Evolutionary conservation across 108 stramenopile genomes (phyloP), one percentile per base, ranked within the genome.

Genomic region (Skeletonema menzelii): DNA sequence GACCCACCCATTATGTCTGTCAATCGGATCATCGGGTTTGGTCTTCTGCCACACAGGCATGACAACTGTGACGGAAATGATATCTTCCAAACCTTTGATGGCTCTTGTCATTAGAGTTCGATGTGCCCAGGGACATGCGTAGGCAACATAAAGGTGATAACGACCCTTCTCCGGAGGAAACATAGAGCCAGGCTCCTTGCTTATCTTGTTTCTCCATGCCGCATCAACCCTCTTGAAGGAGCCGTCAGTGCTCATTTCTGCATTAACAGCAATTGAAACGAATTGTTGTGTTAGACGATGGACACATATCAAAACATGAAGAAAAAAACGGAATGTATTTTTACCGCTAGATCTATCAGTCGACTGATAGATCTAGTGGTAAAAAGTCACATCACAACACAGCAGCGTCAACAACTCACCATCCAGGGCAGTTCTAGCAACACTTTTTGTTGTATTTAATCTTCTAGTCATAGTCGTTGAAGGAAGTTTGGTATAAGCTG

Each of bases 1-100:
- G 17, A 88, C 82, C 97, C 98, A 99, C 15, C 98, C 98, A 35
- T 74, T 81, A 74, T 99, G 98, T 56, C 73, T 65, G 69, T 98
- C 96, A 34, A 61, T 69, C 13, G 85, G 82, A 65, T 92, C 86
- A 12, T 86, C 71, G 1, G 96, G 91, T 32, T 84, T 88, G 8
- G 97, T 98, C 24, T 73, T 77, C 24, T 86, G 87, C 94, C 95
- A 96, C 1, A 87, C 87, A 1, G 97, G 95, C 79, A 94, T 88
- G 27, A 92, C 91, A 62, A 87, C 68, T 0, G 93, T 94, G 44
- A 94, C 83, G 20, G 85, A 86, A 44, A 98, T 82, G 56, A 93
- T 87, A 70, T 95, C 89, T 59, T 98, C 84, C 24, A 99, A 80
- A 12, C 97, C 97, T 56, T 97, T 95, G 56, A 98, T 75, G 13